These are phyloP conservation scores for Cenchrus purpureus DNA, from an alignment of 176 grass and related monocot species.

Conservation along the genomic window DNA sequence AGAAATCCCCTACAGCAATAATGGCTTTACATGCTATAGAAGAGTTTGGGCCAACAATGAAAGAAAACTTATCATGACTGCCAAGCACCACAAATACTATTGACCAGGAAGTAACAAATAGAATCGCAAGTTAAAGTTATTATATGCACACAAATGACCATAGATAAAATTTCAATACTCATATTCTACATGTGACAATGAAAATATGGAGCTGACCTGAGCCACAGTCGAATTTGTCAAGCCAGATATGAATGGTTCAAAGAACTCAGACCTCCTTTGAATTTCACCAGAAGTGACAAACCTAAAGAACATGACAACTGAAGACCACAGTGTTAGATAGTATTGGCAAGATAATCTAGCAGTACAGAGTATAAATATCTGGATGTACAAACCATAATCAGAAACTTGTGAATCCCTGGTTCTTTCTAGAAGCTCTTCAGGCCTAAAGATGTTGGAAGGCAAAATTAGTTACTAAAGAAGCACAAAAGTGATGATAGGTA, in stretches of 20 bases:
- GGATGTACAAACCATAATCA: constrained; percentile 82
- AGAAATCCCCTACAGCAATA: neutral
- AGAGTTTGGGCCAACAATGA: neutral
- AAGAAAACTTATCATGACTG: neutral
- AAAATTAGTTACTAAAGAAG: constrained; percentile 52
- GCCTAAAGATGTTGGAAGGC: constrained; percentile 59
- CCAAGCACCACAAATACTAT: constrained; percentile 2
- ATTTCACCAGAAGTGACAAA: constrained; percentile 93
- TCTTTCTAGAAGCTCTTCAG: constrained; percentile 82
- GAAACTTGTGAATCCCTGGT: constrained; percentile 71
- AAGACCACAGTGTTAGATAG: constrained; percentile 37
- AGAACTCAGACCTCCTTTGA: constrained; percentile 87
- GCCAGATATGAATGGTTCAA: constrained; percentile 86
- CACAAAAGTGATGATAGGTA: constrained; percentile 8
- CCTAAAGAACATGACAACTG: constrained; percentile 99
- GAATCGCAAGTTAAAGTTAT: neutral
- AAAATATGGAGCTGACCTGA: constrained; percentile 59
- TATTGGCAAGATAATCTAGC: constrained; percentile 15
- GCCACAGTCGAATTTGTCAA: constrained; percentile 64
- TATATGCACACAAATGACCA: constrained; percentile 13
- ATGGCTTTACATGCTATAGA: neutral
- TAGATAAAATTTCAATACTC: neutral
- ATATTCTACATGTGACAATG: neutral
- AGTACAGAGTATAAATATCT: constrained; percentile 13
- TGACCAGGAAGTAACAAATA: constrained; percentile 7